Percentiles rank a stretch among this genome's conserved stretches.
phyloP scores from a whole-genome alignment of 2,329 filamentous ascomycete species.

The Neocatenulostroma microsporum region DNA sequence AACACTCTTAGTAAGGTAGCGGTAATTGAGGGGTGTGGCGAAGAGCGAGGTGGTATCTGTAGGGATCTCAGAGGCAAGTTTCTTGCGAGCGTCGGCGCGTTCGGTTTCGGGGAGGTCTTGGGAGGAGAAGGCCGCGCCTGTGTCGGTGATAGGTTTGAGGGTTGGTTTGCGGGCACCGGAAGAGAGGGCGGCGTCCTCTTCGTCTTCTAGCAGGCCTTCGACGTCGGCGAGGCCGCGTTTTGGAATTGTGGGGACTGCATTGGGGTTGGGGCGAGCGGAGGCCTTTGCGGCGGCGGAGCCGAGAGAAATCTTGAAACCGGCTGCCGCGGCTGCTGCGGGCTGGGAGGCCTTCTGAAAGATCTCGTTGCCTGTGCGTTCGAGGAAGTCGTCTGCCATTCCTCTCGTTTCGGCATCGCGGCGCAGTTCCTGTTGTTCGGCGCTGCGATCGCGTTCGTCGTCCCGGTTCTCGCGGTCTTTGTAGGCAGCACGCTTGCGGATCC shows the following conservation, averaged over 20 bases:
- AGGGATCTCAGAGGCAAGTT: constrained; percentile 84
- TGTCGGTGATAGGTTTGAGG: constrained; percentile 37
- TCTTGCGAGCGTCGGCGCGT: constrained; percentile 68
- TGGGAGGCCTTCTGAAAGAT: too few species aligned
- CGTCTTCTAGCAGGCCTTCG: constrained; percentile 88
- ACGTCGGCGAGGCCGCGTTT: constrained; percentile 68
- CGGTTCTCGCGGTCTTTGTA: constrained; percentile 67
- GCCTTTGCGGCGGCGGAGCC: constrained; percentile 68
- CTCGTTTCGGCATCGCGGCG: constrained; percentile 70
- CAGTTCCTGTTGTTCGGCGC: constrained; percentile 61
- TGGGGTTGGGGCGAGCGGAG: too few species aligned
- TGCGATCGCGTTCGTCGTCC: constrained; percentile 74
- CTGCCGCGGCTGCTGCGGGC: constrained; percentile 45
- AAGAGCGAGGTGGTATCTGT: constrained; percentile 78
- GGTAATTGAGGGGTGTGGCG: constrained; percentile 91
- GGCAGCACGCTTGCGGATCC: constrained; percentile 70
- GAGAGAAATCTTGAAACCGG: constrained; percentile 79
- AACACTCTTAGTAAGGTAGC: constrained; percentile 72
- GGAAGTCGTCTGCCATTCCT: constrained; percentile 83
- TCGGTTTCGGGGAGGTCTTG: constrained; percentile 79
- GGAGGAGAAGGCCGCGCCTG: constrained; percentile 67
- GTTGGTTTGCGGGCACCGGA: constrained; percentile 25
- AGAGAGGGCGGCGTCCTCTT: constrained; percentile 68
- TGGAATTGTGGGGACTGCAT: too few species aligned
- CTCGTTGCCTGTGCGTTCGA: constrained; percentile 74